Evolutionary conservation across 768 basidiomycete species (phyloP), one percentile per base, ranked within the genome.

Genomic region (Lactarius tabidus): DNA sequence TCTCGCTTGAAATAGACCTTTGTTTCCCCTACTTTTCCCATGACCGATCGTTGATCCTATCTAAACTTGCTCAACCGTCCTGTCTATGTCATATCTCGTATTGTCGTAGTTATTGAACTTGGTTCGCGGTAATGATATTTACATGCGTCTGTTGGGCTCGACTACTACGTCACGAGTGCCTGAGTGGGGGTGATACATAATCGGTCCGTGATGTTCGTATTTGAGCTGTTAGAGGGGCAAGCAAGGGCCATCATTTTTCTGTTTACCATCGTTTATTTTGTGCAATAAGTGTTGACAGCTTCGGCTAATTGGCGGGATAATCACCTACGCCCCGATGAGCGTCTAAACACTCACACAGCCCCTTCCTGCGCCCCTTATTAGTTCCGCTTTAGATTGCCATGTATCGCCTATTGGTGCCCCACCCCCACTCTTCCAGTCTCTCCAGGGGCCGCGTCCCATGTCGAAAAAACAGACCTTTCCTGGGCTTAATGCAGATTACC

Each of bases 91-190:
- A 59, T 51, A 26, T 54, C 41, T 43, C 29, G 2, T 39, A 55
- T 39, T 66, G 48, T 65, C 41, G 31, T 65, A 59, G 43, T 66
- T 26, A 57, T 66, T 60, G 64, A 56, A 59, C 26, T 18, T 66
- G 43, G 31, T 62, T 66, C 39, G 35, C 58, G 56, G 26, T 53
- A 41, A 39, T 48, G 59, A 60, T 58, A 26, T 28, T 51, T 23
- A 23, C 23, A 28, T 55, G n/a, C n/a, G n/a, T n/a, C n/a, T n/a
- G n/a, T n/a, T n/a, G 14, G 26, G 36, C 26, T 23, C 57, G 45
- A 53, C 38, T 57, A 66, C 26, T 57, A 66, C 26, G 43, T 57
- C 41, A 62, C 7, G 48, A 26, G 14, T 26, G 48, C 23, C 26
- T 51, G 48, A 51, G 5, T 51, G 48, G 23, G 2, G 6, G 6